A percentile compares a stretch with the other conserved stretches of the same genome.
Evolutionary conservation across 2,329 filamentous ascomycete species (phyloP).

Genomic region (Arthrobotrys megalospora): DNA sequence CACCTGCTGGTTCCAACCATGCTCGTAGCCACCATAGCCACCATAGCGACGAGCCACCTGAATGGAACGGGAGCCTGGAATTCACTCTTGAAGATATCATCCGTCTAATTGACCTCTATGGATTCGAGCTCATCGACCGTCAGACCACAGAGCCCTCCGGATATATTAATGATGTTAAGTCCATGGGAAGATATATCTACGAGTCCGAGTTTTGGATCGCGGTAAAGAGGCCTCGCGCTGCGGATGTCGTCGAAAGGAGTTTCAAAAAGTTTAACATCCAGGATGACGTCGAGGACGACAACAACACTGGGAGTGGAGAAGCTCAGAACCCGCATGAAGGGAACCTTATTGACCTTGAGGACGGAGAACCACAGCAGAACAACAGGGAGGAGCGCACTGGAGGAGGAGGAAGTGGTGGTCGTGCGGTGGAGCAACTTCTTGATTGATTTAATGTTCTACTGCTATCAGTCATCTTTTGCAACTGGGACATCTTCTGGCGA

Average conservation of each 20-base stretch:
- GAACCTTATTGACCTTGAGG: background rate
- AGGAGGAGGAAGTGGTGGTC: background rate
- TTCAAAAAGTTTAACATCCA: slow-evolving; percentile 35
- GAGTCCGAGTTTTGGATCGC: slow-evolving; percentile 87
- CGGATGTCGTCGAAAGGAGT: slow-evolving; percentile 24
- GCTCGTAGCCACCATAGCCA: background rate
- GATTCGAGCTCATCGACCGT: slow-evolving; percentile 80
- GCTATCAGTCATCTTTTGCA: background rate
- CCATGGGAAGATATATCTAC: slow-evolving; percentile 90
- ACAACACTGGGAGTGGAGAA: background rate
- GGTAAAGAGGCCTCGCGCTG: slow-evolving; percentile 73
- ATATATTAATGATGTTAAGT: slow-evolving; percentile 87
- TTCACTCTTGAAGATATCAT: slow-evolving; percentile 90
- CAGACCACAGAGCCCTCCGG: slow-evolving; percentile 77
- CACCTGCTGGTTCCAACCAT: background rate
- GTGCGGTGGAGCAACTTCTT: background rate
- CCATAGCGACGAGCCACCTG: background rate
- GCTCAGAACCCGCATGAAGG: background rate
- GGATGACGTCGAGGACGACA: background rate
- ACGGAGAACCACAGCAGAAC: background rate
- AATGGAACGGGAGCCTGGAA: slow-evolving; percentile 80
- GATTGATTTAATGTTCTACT: background rate
- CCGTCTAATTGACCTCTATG: slow-evolving; percentile 79
- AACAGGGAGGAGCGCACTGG: background rate
- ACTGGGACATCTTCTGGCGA: background rate